Evolutionary conservation across 768 basidiomycete species (phyloP).

Genomic region (Vishniacozyma victoriae): DNA sequence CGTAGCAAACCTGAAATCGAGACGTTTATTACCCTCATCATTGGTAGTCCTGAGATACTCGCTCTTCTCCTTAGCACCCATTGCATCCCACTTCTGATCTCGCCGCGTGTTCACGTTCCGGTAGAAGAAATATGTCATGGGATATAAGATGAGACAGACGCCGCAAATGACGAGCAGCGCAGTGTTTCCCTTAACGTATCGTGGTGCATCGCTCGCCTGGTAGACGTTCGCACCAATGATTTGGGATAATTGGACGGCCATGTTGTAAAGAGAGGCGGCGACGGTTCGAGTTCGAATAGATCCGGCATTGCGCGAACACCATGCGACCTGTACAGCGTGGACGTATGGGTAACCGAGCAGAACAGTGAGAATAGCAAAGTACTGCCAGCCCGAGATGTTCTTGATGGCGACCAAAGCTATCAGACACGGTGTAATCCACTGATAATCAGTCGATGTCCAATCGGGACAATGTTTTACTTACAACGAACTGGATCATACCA

Average conservation of each 20-base stretch:
- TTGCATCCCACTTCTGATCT: conserved; percentile 37
- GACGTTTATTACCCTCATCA: conserved; percentile 42
- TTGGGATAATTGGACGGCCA: conserved; percentile 38
- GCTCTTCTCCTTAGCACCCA: conserved; percentile 34
- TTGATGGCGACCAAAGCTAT: conserved; percentile 35
- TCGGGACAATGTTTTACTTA: too few relatives aligned
- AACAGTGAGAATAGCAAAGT: conserved; percentile 42
- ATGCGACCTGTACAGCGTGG: conserved; percentile 45
- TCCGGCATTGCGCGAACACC: conserved; percentile 41
- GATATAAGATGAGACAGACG: conserved; percentile 27
- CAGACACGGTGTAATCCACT: conserved; percentile 44
- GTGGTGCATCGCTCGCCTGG: conserved; percentile 1
- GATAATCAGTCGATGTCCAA: conserved; percentile 34
- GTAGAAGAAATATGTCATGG: conserved; percentile 39
- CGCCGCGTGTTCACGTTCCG: conserved; percentile 30
- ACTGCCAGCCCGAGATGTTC: conserved; percentile 29
- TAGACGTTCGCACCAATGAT: conserved; percentile 40
- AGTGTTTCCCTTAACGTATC: background rate
- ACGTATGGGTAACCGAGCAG: conserved; percentile 44
- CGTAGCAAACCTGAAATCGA: too few relatives aligned
- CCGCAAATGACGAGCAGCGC: background rate
- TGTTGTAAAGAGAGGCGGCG: conserved; percentile 44
- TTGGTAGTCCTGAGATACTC: conserved; percentile 43
- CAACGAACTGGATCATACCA: too few relatives aligned
- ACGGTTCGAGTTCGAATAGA: conserved; percentile 45